Evolutionary conservation across 2,329 filamentous ascomycete species (phyloP).

Genomic region (Pyrenophora teres): DNA sequence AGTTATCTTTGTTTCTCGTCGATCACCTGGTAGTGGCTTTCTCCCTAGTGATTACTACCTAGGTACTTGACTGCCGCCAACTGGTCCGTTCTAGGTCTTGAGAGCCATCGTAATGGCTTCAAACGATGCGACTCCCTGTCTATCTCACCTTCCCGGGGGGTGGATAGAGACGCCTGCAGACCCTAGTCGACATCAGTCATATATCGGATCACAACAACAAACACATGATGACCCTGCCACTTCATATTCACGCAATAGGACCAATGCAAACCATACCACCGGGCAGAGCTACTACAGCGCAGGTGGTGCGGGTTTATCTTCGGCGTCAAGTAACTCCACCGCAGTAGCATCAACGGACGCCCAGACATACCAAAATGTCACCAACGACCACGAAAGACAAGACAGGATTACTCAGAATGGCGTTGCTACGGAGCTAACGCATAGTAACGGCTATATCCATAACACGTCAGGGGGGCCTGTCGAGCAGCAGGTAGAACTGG

Average conservation of each 20-base stretch:
- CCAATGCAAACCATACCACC: constrained; percentile 24
- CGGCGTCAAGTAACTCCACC: constrained; percentile 19
- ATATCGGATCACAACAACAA: constrained; percentile 23
- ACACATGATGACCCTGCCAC: constrained; percentile 4
- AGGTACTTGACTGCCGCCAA: background rate
- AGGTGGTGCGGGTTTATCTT: constrained; percentile 11
- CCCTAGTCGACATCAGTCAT: constrained; percentile 28
- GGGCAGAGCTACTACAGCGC: constrained; percentile 20
- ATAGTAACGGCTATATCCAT: background rate
- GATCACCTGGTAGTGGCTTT: background rate
- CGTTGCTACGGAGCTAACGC: background rate
- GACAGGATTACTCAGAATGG: background rate
- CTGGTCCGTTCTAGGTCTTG: constrained; percentile 2
- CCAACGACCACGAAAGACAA: background rate
- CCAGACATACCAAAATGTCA: constrained; percentile 1
- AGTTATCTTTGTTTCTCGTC: background rate
- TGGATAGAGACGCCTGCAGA: constrained; percentile 45
- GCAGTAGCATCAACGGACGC: constrained; percentile 12
- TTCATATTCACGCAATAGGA: constrained; percentile 16
- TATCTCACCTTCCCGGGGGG: constrained; percentile 41
- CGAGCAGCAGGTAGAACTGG: constrained; percentile 22
- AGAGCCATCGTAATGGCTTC: constrained; percentile 30
- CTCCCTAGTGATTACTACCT: background rate
- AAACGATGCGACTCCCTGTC: constrained; percentile 40
- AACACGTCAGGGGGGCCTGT: constrained; percentile 8